These are phyloP conservation scores for Blastocystis sp. DNA, from an alignment of 352 stramenopile genomes.

Conservation along the genomic window DNA sequence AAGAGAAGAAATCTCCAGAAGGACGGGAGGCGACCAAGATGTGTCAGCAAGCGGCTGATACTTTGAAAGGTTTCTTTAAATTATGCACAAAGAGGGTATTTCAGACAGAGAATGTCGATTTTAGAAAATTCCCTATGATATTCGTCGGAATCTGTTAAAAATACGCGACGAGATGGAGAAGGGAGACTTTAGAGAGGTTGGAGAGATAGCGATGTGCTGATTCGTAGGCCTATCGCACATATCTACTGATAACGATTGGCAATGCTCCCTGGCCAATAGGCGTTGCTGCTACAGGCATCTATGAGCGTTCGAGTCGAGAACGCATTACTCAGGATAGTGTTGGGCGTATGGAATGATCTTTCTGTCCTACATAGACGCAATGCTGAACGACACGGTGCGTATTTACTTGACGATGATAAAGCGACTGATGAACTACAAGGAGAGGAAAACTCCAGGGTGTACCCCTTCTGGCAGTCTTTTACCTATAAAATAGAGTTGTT, in stretches of 20 bases:
- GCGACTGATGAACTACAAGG: slow-evolving; percentile 49
- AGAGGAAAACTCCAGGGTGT: background rate
- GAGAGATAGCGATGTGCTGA: background rate
- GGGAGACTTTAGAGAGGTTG: slow-evolving; percentile 5
- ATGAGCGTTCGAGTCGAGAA: slow-evolving; percentile 30
- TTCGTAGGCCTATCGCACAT: slow-evolving; percentile 4
- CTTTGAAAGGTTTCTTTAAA: slow-evolving; percentile 56
- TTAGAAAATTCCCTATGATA: slow-evolving; percentile 54
- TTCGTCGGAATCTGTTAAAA: slow-evolving; percentile 39
- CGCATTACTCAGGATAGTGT: slow-evolving; percentile 26
- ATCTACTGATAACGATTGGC: slow-evolving; percentile 37
- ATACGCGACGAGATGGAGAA: slow-evolving; percentile 32
- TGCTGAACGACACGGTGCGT: slow-evolving; percentile 52
- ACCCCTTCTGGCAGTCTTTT: background rate
- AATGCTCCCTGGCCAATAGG: slow-evolving; percentile 39
- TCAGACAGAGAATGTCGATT: background rate
- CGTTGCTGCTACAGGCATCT: slow-evolving; percentile 34
- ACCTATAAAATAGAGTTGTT: background rate
- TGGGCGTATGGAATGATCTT: background rate
- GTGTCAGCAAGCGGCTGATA: slow-evolving; percentile 43
- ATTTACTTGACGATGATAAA: slow-evolving; percentile 49
- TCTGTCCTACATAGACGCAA: background rate
- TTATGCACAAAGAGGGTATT: slow-evolving; percentile 4
- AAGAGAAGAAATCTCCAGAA: slow-evolving; percentile 43
- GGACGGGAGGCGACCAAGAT: slow-evolving; percentile 5